Evolutionary conservation across 495 filamentous ascomycete species (phyloP).

Genomic region (Aspergillus homomorphus): DNA sequence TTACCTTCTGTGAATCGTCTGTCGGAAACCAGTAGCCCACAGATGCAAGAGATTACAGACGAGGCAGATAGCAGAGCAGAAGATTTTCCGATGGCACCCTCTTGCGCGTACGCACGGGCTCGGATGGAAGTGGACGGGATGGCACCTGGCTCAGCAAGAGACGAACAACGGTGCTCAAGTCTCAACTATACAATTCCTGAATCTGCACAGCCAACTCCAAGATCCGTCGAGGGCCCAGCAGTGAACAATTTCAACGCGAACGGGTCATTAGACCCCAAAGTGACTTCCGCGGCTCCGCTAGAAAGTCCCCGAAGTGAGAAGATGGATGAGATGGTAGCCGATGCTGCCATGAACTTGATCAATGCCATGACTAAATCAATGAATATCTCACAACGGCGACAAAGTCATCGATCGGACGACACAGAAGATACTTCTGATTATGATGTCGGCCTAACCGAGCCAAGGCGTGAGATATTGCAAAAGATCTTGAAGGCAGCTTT

Average conservation of each 20-base stretch:
- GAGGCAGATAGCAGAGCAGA: not conserved
- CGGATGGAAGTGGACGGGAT: not conserved
- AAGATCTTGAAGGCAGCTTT: conserved; percentile 34
- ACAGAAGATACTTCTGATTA: conserved; percentile 24
- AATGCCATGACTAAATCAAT: conserved; percentile 40
- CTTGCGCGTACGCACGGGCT: not conserved
- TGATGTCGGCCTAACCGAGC: conserved; percentile 25
- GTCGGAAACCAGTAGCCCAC: conserved; percentile 6
- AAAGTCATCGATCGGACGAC: conserved; percentile 28
- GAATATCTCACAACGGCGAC: conserved; percentile 27
- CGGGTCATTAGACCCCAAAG: conserved; percentile 10
- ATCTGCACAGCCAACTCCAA: conserved; percentile 4
- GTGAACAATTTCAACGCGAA: conserved; percentile 14
- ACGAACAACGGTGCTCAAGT: conserved; percentile 20
- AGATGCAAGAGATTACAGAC: not conserved
- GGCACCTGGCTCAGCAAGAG: not conserved
- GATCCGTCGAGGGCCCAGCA: conserved; percentile 12
- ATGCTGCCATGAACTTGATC: conserved; percentile 35
- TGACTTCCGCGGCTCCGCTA: conserved; percentile 7
- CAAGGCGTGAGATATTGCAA: conserved; percentile 36
- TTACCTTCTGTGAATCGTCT: conserved; percentile 9
- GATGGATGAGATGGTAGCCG: conserved; percentile 27
- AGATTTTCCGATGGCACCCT: not conserved
- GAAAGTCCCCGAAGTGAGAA: conserved; percentile 13
- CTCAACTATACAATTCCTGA: not conserved